Conservation (phyloP, 163 green algal species). For the Chloroidium sp. region DNA sequence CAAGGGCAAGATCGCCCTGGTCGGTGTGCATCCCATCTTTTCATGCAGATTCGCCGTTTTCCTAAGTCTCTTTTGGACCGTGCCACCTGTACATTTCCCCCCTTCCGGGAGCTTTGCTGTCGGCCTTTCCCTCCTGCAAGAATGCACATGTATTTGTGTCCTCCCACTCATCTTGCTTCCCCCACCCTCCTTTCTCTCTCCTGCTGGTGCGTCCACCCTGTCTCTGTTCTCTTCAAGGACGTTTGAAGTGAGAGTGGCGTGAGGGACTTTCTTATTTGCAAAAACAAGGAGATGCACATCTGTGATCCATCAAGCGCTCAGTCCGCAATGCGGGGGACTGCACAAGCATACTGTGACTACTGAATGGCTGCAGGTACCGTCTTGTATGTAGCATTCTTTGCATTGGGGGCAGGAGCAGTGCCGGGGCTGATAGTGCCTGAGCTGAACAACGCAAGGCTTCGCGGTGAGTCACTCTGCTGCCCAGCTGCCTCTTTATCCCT, state of each 20-base stretch:
- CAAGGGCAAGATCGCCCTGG: neutral
- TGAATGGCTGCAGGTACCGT: conserved; percentile 48
- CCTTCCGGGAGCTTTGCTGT: no score
- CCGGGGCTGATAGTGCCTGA: conserved; percentile 85
- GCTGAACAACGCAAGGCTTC: conserved; percentile 67
- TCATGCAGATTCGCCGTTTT: no score
- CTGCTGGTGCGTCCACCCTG: neutral
- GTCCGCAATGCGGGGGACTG: conserved; percentile 52
- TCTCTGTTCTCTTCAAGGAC: neutral
- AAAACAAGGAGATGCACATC: neutral
- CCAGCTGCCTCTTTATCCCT: neutral
- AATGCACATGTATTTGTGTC: no score
- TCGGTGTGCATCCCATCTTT: neutral
- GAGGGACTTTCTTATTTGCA: no score
- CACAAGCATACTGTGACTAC: no score
- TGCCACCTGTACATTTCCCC: no score
- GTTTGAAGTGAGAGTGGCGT: neutral
- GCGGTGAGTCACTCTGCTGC: conserved; percentile 33
- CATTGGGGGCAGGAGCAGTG: conserved; percentile 83
- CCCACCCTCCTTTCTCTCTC: no score
- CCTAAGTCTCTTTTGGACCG: no score
- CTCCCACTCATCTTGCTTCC: no score
- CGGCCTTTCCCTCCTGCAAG: no score
- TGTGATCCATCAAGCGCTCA: conserved; percentile 27
- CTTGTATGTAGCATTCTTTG: conserved; percentile 85